Percentiles rank a stretch among this genome's conserved stretches.
These are phyloP conservation scores for Groenewaldozyma salmanticensis DNA, from an alignment of 805 yeast genomes.

Conservation along the genomic window DNA sequence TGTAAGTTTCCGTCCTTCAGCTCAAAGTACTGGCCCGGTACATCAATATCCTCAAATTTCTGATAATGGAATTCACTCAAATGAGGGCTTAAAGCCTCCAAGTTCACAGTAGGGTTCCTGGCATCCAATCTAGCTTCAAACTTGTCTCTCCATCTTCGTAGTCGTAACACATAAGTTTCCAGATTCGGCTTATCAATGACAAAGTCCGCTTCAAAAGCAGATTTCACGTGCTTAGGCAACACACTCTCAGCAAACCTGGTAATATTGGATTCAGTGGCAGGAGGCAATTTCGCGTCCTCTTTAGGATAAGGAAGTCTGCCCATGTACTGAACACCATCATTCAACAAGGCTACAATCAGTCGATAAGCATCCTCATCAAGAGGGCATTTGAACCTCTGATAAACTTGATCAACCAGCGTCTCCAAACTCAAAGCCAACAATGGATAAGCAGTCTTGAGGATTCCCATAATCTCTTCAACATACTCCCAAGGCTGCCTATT, in stretches of 20 bases:
- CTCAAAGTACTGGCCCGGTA: constrained; percentile 91
- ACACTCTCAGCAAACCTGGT: constrained; percentile 88
- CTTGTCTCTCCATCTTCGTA: constrained; percentile 87
- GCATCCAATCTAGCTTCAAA: constrained; percentile 87
- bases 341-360: constrained; percentile 79
- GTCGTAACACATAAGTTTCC: constrained; percentile 72
- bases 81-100: constrained; percentile 90
- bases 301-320: constrained; percentile 80
- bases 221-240: constrained; percentile 75
- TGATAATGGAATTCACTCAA: constrained; percentile 96
- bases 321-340: constrained; percentile 87
- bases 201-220: constrained; percentile 87
- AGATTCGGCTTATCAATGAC: constrained; percentile 79
- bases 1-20: constrained; percentile 84
- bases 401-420: constrained; percentile 90
- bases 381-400: constrained; percentile 83
- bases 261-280: constrained; percentile 82
- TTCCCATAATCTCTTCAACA: constrained; percentile 86
- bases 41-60: constrained; percentile 93
- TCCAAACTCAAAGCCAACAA: constrained; percentile 84
- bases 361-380: constrained; percentile 96
- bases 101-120: constrained; percentile 64
- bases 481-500: constrained; percentile 86
- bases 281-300: constrained; percentile 80
- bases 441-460: constrained; percentile 94